Base-by-base conservation (phyloP, 208 protist genomes). In the Trypanosomatidae sp. region DNA sequence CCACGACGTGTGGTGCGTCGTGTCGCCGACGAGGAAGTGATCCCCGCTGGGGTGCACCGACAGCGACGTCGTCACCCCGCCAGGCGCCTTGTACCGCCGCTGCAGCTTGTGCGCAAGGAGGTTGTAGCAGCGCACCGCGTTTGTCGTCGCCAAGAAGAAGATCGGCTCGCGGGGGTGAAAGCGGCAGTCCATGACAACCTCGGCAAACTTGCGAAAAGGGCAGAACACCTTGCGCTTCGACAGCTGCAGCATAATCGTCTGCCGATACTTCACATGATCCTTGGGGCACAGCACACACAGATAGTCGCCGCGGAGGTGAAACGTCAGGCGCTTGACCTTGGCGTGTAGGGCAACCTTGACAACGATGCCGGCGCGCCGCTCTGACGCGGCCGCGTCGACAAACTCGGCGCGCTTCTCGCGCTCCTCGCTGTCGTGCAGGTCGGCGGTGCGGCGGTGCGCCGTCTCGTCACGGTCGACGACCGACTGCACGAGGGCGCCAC, bases 161-260 rank as follows among this genome's bases (percentile, higher is more conserved):
- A 97, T 56, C n/a, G 98, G 98, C 78, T 98, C 94, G 15, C 75
- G 92, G 20, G 98, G 97, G 64, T 99, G 97, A 71, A 99, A 99
- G 27, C 68, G 64, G 54, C 87, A 95, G 78, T 95, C 86, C 21
- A 80, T 91, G 48, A 94, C 81, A 11, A 89, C 61, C 50, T 93
- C 83, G 15, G 81, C 69, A 49, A 94, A 92, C 58, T 93, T 92
- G 41, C 84, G 73, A 66, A 96, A 96, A 0, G 88, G 88, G 52
- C 82, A 94, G 60, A 95, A 88, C 2, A 90, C 75, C 47, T 85
- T 90, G 26, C 81, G 82, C 62, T 89, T 92, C n/a, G 75, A 88
- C 22, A 96, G 66, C 57, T 96, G 84, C 43, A 96, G 66, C 77
- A 96, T 88, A 41, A 96, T 81, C 11, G 81, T 90, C 63, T 92